Evolutionary conservation across 257 asterid species (phyloP).

Genomic region (Capsicum chinense): DNA sequence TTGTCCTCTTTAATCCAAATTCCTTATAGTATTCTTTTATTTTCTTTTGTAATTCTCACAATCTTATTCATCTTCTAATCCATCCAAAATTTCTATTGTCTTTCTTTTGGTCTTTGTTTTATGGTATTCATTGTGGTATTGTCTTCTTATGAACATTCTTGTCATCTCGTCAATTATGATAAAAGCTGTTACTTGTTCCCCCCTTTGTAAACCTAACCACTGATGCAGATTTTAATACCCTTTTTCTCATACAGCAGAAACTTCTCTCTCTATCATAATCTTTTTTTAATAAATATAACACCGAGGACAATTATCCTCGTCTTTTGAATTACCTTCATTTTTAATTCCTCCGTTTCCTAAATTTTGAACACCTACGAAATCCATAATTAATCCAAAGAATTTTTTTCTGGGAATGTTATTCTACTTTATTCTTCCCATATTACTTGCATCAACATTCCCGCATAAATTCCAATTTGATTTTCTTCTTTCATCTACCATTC

Average conservation of each 20-base stretch:
- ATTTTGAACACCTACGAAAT: background rate
- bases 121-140: background rate
- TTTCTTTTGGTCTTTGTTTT: background rate
- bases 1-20: no score
- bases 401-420: background rate
- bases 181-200: background rate
- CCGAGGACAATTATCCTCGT: background rate
- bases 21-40: background rate
- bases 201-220: background rate
- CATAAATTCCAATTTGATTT: background rate
- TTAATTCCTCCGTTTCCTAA: constrained; percentile 9
- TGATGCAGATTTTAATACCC: background rate
- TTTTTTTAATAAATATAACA: background rate
- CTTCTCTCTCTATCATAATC: background rate
- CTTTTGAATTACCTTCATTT: background rate
- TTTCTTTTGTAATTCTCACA: background rate
- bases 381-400: background rate
- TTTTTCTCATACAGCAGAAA: background rate
- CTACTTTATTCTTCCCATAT: background rate
- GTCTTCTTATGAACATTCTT: constrained; percentile 12
- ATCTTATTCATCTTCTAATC: background rate
- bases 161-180: background rate
- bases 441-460: background rate
- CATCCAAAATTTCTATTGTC: background rate
- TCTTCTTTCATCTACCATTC: background rate